These are phyloP conservation scores for Talaromyces sp. DNA, from an alignment of 2,329 filamentous ascomycete genomes.

Conservation along the genomic window DNA sequence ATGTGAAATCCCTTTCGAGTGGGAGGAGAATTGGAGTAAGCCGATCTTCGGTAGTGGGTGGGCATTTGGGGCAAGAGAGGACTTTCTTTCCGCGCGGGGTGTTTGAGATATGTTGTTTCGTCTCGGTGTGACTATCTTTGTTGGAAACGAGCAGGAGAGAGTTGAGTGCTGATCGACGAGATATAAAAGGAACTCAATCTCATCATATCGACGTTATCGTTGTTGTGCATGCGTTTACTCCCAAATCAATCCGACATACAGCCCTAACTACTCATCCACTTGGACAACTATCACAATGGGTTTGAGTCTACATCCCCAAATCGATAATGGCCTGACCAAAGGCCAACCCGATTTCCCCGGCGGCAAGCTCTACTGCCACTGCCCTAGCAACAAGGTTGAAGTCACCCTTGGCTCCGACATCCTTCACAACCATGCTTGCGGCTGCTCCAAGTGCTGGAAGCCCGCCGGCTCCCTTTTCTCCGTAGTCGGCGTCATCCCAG, in stretches of 20 bases:
- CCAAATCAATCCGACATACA: not conserved
- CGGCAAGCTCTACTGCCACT: slow-evolving; percentile 62
- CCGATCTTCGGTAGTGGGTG: not conserved
- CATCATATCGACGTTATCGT: not conserved
- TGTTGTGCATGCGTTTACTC: not conserved
- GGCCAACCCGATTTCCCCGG: slow-evolving; percentile 56
- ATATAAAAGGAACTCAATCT: not conserved
- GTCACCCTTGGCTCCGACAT: slow-evolving; percentile 59
- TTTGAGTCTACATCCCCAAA: slow-evolving; percentile 54
- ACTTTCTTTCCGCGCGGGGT: not conserved
- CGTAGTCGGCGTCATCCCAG: slow-evolving; percentile 60
- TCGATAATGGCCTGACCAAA: slow-evolving; percentile 61
- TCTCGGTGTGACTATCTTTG: not conserved
- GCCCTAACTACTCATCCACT: not conserved
- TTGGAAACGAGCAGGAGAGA: not conserved
- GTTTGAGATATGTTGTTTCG: not conserved
- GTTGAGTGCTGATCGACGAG: not conserved
- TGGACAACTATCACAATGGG: not conserved
- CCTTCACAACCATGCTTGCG: slow-evolving; percentile 67
- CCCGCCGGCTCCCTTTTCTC: slow-evolving; percentile 62
- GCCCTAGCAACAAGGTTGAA: slow-evolving; percentile 54
- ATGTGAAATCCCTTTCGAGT: not conserved
- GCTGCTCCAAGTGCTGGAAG: slow-evolving; percentile 72
- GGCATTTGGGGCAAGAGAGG: not conserved
- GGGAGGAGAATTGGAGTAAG: not conserved